These are phyloP conservation scores for Moricandia moricandioides DNA, from an alignment of 345 rosid species.

Conservation along the genomic window DNA sequence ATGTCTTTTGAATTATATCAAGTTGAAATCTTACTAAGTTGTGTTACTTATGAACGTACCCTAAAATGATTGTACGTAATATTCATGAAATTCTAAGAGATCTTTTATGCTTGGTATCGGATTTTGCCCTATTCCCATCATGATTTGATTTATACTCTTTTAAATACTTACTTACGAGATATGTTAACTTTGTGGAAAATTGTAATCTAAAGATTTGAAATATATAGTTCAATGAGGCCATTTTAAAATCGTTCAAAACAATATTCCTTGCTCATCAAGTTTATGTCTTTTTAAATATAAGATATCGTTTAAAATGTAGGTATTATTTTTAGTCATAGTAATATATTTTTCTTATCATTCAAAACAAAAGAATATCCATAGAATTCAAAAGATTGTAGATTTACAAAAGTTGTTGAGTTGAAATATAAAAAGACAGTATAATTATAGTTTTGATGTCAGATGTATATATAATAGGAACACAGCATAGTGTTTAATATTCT, in stretches of 20 bases:
- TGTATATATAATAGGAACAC: background rate
- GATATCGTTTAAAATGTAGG: background rate
- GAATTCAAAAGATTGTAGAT: background rate
- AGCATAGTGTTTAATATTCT: slow-evolving; percentile 14
- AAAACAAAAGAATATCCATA: background rate
- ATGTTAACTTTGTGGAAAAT: background rate
- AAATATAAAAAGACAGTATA: background rate
- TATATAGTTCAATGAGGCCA: background rate
- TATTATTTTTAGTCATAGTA: background rate
- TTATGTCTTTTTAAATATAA: background rate
- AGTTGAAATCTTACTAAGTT: background rate
- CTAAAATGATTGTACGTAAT: background rate
- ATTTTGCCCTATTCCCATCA: background rate
- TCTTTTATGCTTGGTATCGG: background rate
- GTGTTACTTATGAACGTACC: background rate
- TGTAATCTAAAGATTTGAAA: background rate
- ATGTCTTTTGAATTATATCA: background rate
- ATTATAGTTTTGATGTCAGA: slow-evolving; percentile 10
- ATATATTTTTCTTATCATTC: background rate
- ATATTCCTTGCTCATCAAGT: background rate
- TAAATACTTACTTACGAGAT: too few species aligned
- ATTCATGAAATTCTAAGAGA: background rate
- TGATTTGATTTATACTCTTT: background rate
- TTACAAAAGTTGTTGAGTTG: background rate
- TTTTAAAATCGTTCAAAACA: background rate